A percentile compares a stretch with the other conserved stretches of the same genome.
These are phyloP conservation scores for Volvox carteri DNA, from an alignment of 163 green algal species.

Conservation along the genomic window DNA sequence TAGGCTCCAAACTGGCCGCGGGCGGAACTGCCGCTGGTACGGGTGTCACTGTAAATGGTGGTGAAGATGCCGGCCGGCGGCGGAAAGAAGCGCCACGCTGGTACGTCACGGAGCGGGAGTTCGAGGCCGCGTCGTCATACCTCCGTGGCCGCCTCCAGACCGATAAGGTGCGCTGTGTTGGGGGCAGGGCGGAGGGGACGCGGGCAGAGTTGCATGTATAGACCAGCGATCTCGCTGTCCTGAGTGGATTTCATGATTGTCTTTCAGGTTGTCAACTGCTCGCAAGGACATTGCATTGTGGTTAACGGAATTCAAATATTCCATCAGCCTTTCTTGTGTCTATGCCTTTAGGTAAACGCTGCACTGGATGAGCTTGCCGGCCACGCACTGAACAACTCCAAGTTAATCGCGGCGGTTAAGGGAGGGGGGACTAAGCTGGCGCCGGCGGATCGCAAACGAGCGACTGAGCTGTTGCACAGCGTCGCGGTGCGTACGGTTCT, in stretches of 20 bases:
- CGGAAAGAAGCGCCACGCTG: slow-evolving; percentile 54
- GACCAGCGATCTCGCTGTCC: too few relatives aligned
- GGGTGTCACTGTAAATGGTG: background rate
- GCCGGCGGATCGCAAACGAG: slow-evolving; percentile 74
- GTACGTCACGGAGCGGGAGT: slow-evolving; percentile 80
- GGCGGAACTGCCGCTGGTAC: background rate
- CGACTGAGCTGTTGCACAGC: slow-evolving; percentile 71
- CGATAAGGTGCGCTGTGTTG: slow-evolving; percentile 68
- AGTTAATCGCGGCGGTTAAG: slow-evolving; percentile 63
- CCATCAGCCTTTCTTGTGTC: background rate
- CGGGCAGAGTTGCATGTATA: too few relatives aligned
- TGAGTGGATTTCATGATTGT: too few relatives aligned
- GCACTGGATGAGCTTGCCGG: slow-evolving; percentile 82
- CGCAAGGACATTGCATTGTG: too few relatives aligned
- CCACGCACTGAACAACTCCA: slow-evolving; percentile 66
- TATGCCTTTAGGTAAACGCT: slow-evolving; percentile 77
- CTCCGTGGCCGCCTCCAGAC: slow-evolving; percentile 77
- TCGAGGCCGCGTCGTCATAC: slow-evolving; percentile 74
- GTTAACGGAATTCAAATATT: too few relatives aligned
- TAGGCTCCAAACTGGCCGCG: background rate
- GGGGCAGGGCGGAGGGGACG: too few relatives aligned
- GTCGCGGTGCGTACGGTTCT: slow-evolving; percentile 71
- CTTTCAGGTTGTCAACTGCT: too few relatives aligned
- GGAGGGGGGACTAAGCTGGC: slow-evolving; percentile 54
- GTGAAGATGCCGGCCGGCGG: background rate